These are phyloP conservation scores for Pseudocercospora fijiensis DNA, from an alignment of 2,329 filamentous ascomycete species.

Conservation along the genomic window DNA sequence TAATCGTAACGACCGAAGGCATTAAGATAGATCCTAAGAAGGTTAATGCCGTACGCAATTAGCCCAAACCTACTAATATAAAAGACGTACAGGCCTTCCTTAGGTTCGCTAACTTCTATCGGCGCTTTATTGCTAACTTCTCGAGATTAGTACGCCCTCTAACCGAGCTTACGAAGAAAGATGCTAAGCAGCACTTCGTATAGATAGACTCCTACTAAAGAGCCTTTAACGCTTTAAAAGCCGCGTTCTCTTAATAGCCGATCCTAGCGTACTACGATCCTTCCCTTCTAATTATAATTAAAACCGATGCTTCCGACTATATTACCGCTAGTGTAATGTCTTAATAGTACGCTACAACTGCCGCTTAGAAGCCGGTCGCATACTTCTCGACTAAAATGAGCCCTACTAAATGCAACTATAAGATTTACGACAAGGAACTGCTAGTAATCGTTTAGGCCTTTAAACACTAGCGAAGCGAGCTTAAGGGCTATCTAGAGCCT, in stretches of 20 bases:
- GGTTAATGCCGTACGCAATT: not conserved
- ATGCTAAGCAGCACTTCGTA: not conserved
- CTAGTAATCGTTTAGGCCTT: not conserved
- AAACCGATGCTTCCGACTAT: not conserved
- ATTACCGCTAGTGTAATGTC: not conserved
- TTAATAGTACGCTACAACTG: not conserved
- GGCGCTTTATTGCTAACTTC: not conserved
- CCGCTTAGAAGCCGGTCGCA: not conserved
- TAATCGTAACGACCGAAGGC: slow-evolving; percentile 7
- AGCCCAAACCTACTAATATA: not conserved
- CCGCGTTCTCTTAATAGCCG: not conserved
- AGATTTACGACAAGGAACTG: not conserved
- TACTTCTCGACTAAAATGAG: not conserved
- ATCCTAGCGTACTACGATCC: not conserved
- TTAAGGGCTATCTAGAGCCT: not conserved
- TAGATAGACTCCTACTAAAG: not conserved
- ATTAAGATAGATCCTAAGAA: not conserved
- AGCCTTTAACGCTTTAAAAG: not conserved
- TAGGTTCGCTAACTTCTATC: too few species aligned
- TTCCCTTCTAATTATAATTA: not conserved
- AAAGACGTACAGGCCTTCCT: slow-evolving; percentile 3
- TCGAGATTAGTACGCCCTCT: not conserved
- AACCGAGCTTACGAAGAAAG: not conserved
- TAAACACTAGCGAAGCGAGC: not conserved
- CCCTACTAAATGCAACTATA: not conserved